Evolutionary conservation across 805 yeast species (phyloP), one percentile per base, ranked within the genome.

Genomic region (Barnettozyma pratensis): DNA sequence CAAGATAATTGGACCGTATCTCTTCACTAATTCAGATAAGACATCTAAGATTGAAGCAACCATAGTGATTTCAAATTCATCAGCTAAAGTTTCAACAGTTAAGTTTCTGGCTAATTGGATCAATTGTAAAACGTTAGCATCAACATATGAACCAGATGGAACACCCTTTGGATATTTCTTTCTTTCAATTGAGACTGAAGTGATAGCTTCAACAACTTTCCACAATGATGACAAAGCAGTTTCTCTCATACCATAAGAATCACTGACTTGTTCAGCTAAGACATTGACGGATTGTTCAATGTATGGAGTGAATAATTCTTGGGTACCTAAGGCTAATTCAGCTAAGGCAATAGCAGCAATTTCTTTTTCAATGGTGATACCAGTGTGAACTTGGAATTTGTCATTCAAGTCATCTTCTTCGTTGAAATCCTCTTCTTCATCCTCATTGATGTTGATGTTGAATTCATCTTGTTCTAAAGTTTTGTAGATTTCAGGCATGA

Each of bases 291-390:
- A 76, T 49, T 81, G 71, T 65, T 87, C 89, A 52, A 89, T 85
- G 61, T 81, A 89, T 60, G 82, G 81, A 61, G 83, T 78, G 70
- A 92, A 90, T 46, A 81, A 81, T 50, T 79, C 83, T 62, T 90
- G 86, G 43, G 96, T 87, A 59, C 96, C 97, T 47, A 77, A 68
- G 45, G 96, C 96, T 64, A 91, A 79, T 65, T 94, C 98, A 44
- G 87, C 80, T 57, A 90, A 71, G 7, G 96, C 94, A 61, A 89
- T 88, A 41, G 91, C 78, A n/a, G 96, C 96, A 56, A 89, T 87
- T 71, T 91, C 97, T 71, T 92, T 92, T 72, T 92, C 99, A 59
- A 87, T 85, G 56, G 97, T 88, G 60, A 94, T 81, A 74, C 96
- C 97, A 45, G 96, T 86, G 77, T 90, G 91, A 54, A 94, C 90